phyloP scores from a whole-genome alignment of 1,284 basidiomycete genomes.

The Ceraceosorus guamensis region DNA sequence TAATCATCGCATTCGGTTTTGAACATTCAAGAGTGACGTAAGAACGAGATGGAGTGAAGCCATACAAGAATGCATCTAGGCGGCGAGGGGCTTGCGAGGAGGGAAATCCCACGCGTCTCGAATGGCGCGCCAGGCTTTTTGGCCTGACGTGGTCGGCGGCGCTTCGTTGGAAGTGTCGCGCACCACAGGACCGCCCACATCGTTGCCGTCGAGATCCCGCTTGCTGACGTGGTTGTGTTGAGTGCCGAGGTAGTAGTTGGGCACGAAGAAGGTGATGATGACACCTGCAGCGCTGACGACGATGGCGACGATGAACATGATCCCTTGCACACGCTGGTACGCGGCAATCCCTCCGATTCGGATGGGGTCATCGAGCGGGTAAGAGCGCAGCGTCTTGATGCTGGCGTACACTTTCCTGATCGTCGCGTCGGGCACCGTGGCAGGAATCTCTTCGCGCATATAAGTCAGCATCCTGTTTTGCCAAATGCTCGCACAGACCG shows the following conservation, averaged over 20 bases:
- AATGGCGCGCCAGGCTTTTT: too few relatives aligned
- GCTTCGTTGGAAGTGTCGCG: too few relatives aligned
- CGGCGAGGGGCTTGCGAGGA: too few relatives aligned
- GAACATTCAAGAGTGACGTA: too few relatives aligned
- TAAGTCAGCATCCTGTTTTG: slow-evolving; percentile 29
- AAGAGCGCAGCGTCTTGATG: slow-evolving; percentile 10
- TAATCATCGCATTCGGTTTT: too few relatives aligned
- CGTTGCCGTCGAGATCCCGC: slow-evolving; percentile 6
- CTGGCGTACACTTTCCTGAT: slow-evolving; percentile 16
- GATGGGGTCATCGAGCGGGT: slow-evolving; percentile 6
- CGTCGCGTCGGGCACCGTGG: slow-evolving; percentile 15
- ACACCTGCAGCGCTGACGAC: slow-evolving; percentile 44
- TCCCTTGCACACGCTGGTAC: slow-evolving; percentile 5
- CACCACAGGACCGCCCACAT: background rate
- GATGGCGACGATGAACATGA: slow-evolving; percentile 3
- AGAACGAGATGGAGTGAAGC: too few relatives aligned
- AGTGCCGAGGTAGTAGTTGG: slow-evolving; percentile 50
- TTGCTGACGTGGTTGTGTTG: slow-evolving; percentile 50
- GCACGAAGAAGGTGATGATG: slow-evolving; percentile 47
- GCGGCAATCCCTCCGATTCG: slow-evolving; percentile 13
- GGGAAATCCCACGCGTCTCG: too few relatives aligned
- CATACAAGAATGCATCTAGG: too few relatives aligned
- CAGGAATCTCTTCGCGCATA: slow-evolving; percentile 51
- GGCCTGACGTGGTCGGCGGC: too few relatives aligned
- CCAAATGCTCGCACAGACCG: slow-evolving; percentile 47